These are phyloP conservation scores for Thelephora ganbajun DNA, from an alignment of 768 basidiomycete species.

Conservation along the genomic window DNA sequence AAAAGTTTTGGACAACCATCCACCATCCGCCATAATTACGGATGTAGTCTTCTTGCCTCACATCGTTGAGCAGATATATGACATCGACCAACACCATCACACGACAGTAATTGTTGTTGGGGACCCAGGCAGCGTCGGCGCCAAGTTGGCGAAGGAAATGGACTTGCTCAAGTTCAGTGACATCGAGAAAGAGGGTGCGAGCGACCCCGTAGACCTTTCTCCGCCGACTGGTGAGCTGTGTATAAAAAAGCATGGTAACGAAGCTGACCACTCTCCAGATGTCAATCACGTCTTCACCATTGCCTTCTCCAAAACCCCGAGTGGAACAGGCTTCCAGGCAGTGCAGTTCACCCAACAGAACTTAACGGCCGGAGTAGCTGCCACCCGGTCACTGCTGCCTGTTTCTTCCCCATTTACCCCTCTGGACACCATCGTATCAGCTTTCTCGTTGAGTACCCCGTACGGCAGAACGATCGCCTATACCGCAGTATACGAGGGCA, in stretches of 20 bases:
- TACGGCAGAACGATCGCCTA: constrained; percentile 74
- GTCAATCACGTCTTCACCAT: constrained; percentile 54
- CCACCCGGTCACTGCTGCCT: constrained; percentile 63
- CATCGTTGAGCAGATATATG: constrained; percentile 62
- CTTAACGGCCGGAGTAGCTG: constrained; percentile 80
- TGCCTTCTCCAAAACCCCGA: constrained; percentile 43
- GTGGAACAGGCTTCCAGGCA: constrained; percentile 32
- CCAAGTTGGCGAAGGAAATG: constrained; percentile 35
- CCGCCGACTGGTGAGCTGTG: constrained; percentile 36
- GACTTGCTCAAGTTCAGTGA: constrained; percentile 56
- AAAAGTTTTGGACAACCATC: constrained; percentile 46
- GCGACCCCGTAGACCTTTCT: constrained; percentile 27
- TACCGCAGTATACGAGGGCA: constrained; percentile 62
- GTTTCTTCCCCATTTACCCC: constrained; percentile 50
- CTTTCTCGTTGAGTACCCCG: constrained; percentile 56
- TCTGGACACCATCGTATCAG: constrained; percentile 68
- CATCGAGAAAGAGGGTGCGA: constrained; percentile 46
- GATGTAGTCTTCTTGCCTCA: constrained; percentile 50
- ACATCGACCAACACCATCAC: constrained; percentile 30
- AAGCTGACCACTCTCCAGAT: constrained; percentile 21
- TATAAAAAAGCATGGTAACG: constrained; percentile 1
- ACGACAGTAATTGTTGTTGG: constrained; percentile 64
- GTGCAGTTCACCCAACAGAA: constrained; percentile 72
- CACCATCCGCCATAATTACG: constrained; percentile 64
- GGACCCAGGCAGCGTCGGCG: constrained; percentile 33